Evolutionary conservation across 1,284 basidiomycete species (phyloP).

Genomic region (Ustilago loliicola): DNA sequence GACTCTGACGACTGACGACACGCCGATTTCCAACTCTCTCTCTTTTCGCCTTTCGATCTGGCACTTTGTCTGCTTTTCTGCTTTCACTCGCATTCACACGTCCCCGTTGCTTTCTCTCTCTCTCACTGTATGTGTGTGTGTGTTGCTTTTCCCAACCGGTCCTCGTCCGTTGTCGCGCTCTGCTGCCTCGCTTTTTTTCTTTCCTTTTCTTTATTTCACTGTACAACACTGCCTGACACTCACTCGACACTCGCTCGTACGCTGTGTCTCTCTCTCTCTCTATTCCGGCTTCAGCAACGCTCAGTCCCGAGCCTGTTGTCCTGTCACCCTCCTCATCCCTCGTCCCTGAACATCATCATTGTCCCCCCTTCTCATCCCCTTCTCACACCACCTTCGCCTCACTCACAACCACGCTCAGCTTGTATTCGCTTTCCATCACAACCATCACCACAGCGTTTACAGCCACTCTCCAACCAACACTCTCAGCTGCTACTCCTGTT

Average conservation of each 20-base stretch:
- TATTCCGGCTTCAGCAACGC: no score
- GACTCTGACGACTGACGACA: conserved; percentile 1
- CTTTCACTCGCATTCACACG: background rate
- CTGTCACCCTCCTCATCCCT: background rate
- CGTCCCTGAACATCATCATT: background rate
- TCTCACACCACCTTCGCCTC: background rate
- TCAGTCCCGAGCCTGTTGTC: no score
- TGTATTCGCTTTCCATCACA: background rate
- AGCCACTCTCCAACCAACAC: background rate
- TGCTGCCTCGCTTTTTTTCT: background rate
- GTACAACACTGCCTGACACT: no score
- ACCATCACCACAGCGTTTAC: conserved; percentile 1
- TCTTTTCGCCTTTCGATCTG: background rate
- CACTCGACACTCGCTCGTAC: background rate
- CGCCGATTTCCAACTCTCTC: conserved; percentile 4
- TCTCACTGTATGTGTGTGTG: background rate
- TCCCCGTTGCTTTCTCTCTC: background rate
- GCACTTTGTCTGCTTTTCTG: background rate
- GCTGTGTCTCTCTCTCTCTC: background rate
- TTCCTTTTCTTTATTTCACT: no score
- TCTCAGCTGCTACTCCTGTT: background rate
- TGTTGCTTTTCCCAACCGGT: background rate
- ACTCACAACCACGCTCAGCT: background rate
- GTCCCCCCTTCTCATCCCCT: background rate
- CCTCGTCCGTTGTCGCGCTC: background rate